A percentile compares a stretch with the other conserved stretches of the same genome.
Evolutionary conservation across 1,284 basidiomycete species (phyloP).

Genomic region (Porogramme epimiltina): DNA sequence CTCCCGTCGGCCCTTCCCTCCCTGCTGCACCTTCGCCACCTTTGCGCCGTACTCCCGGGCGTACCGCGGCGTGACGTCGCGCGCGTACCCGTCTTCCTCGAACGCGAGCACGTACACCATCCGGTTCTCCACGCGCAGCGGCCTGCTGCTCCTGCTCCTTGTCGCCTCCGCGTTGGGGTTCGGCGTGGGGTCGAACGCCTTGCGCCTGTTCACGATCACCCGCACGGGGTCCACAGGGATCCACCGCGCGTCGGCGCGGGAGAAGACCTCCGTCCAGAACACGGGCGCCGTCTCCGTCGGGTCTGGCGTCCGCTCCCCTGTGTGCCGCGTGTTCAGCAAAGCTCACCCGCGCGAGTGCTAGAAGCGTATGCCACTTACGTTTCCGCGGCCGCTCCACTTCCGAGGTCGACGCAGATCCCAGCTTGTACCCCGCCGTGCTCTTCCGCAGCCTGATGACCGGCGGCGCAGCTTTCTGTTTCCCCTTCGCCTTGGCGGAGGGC

Average conservation of each 20-base stretch:
- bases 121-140: conserved; percentile 65
- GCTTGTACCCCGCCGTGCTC: conserved; percentile 40
- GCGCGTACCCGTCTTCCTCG: conserved; percentile 86
- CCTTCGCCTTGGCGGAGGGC: conserved; percentile 49
- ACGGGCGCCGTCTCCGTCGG: conserved; percentile 78
- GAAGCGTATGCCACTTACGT: conserved; percentile 16
- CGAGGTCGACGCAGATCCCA: conserved; percentile 22
- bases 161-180: conserved; percentile 26
- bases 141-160: not conserved
- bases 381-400: conserved; percentile 14
- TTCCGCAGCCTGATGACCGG: conserved; percentile 10
- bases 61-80: conserved; percentile 78
- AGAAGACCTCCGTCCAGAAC: conserved; percentile 98
- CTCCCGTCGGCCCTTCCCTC: conserved; percentile 67
- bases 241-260: conserved; percentile 90
- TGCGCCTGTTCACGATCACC: conserved; percentile 78
- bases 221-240: conserved; percentile 90
- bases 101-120: conserved; percentile 94
- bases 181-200: conserved; percentile 79
- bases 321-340: not conserved
- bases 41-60: conserved; percentile 85
- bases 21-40: conserved; percentile 81
- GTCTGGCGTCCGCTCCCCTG: conserved; percentile 41
- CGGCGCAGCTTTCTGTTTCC: conserved; percentile 45
- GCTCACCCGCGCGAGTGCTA: not conserved